Evolutionary conservation across 192 early-diverging fungal species (phyloP), one percentile per base, ranked within the genome.

Genomic region (Rhizophagus clarus): DNA sequence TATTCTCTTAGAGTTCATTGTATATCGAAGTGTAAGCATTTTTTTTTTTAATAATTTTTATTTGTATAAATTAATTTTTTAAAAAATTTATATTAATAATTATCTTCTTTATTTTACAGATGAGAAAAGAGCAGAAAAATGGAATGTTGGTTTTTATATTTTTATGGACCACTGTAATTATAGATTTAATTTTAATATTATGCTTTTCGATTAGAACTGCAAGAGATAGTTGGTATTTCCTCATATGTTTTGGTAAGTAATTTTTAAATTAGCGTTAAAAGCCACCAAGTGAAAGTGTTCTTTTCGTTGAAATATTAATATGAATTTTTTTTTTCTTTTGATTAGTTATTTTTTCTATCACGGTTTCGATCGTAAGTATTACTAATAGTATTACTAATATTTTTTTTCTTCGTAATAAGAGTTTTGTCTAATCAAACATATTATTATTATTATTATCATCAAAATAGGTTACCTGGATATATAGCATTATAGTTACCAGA

Each of bases 161-260:
- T 66, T 9, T 66, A 31, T 66, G 63, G 63, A 15, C 31, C 8
- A 10, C 24, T 28, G 63, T 66, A 15, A 31, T 66, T 9, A 11
- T 29, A 28, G 26, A 66, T 66, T 66, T 66, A 4, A 29, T 66
- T 15, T 26, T 29, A 15, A 28, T 66, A 31, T 26, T 66, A 10
- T 3, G 24, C 14, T 66, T 31, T 66, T 66, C 63, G 12, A 31
- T 66, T 26, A 26, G 11, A 66, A 66, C 29, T 31, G 4, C 29
- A 66, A 26, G 14, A 29, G 63, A 66, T 29, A 66, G 29, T 66
- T 66, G 63, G 63, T 66, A 66, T 66, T 66, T 66, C 29, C 29
- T 66, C 12, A 31, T 66, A 31, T 11, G 12, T 66, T 66, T 66
- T 66, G 29, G 63, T 66, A 22, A 28, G 63, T 29, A 2, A n/a